Evolutionary conservation across 768 basidiomycete genomes (phyloP), one percentile per base, ranked within the genome.

Genomic region (Omphalotus guepiniiformis): DNA sequence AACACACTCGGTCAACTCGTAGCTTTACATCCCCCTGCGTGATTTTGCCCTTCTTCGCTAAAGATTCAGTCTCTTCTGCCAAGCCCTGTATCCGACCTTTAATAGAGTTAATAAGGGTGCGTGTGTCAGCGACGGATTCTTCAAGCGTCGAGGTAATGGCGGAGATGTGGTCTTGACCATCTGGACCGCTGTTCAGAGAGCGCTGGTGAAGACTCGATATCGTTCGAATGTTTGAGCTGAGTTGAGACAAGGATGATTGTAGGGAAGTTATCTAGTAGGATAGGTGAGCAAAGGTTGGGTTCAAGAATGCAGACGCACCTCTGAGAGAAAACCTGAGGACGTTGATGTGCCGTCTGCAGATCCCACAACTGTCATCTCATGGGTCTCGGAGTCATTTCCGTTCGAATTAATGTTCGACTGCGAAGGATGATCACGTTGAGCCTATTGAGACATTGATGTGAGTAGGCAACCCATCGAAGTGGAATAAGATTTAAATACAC

Each of bases 21-120:
- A 73, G 66, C 39, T 67, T 63, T 1, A 54, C 55, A 49, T 73
- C 69, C 27, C 63, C 60, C 18, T 55, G 58, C 9, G 4, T 48
- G 49, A 1, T 47, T 8, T 47, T 18, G 39, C 19, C 38, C 22
- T 40, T 41, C 70, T 69, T 63, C 74, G 73, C 55, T 73, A 65
- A 58, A 12, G 67, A 74, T 54, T 70, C 67, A 76, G 76, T 55
- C 73, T 69, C 29, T 62, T 71, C 64, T 58, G 80, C 76, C 44
- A 90, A 58, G 1, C 68, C 65, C 61, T 80, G 74, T 50, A 90
- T 78, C 25, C 84, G 70, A 22, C 73, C 68, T 55, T 82, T 84
- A 22, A 88, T 63, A 28, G 69, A 62, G 44, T 73, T 76, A 57
- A 75, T 79, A 47, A 85, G 70, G 1, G 73, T 64, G 54, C 80